phyloP scores from a whole-genome alignment of 140 eudicot species.

The Cichorium intybus region DNA sequence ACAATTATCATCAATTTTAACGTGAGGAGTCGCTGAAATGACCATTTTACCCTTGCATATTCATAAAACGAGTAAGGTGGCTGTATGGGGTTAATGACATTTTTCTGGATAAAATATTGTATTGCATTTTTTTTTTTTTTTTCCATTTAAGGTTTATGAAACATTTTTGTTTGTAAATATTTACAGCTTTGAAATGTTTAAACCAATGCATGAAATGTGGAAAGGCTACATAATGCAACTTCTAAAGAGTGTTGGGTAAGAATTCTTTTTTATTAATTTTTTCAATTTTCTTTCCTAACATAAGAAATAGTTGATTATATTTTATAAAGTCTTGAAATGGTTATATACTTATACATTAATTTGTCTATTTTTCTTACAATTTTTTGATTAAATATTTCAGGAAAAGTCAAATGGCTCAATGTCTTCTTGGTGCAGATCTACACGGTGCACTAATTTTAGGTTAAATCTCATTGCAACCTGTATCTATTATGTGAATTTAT shows the following conservation, averaged over 20 bases:
- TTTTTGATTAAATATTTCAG: constrained; percentile 39
- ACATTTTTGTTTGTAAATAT: constrained; percentile 16
- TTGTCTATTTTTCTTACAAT: background rate
- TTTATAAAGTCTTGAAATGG: background rate
- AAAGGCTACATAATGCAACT: constrained; percentile 55
- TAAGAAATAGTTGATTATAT: too few relatives aligned
- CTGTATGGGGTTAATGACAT: too few relatives aligned
- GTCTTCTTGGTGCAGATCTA: constrained; percentile 78
- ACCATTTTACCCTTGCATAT: too few relatives aligned
- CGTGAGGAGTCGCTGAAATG: too few relatives aligned
- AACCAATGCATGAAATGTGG: constrained; percentile 92
- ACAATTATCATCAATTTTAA: too few relatives aligned
- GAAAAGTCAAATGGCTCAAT: constrained; percentile 64
- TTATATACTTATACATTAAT: background rate
- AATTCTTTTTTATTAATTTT: background rate
- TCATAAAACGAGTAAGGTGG: too few relatives aligned
- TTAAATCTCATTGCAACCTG: constrained; percentile 12
- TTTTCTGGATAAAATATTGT: too few relatives aligned
- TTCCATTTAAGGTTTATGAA: background rate
- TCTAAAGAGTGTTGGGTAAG: constrained; percentile 63
- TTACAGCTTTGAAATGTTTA: constrained; percentile 60
- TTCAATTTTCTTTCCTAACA: constrained; percentile 1
- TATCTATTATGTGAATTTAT: background rate
- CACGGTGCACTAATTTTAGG: constrained; percentile 88
- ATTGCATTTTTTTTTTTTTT: background rate